Percentiles rank a stretch among this genome's conserved stretches.
Conservation (phyloP, 768 basidiomycete species). For the Termitomyces sp. region DNA sequence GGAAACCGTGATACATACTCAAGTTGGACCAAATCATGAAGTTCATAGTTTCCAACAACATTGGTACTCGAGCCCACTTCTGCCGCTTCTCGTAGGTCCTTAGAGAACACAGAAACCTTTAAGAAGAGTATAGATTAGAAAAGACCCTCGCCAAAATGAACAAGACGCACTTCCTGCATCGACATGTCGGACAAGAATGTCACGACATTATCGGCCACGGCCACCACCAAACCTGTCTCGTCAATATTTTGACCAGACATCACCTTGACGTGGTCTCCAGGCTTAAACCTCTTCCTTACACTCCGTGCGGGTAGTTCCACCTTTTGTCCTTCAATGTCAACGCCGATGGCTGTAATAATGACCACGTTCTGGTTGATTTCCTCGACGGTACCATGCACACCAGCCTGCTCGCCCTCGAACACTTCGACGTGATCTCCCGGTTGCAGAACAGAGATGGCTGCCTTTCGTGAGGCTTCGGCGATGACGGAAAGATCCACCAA, state of each 20-base stretch:
- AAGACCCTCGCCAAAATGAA: background rate
- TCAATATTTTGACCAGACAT: slow-evolving; percentile 93
- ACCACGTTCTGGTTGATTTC: slow-evolving; percentile 87
- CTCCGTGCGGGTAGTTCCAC: slow-evolving; percentile 84
- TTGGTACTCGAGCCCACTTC: slow-evolving; percentile 94
- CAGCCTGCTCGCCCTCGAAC: slow-evolving; percentile 94
- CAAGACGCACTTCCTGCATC: slow-evolving; percentile 75
- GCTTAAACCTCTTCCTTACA: slow-evolving; percentile 92
- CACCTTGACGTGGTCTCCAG: slow-evolving; percentile 98
- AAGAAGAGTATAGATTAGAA: background rate
- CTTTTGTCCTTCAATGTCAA: slow-evolving; percentile 84
- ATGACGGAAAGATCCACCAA: slow-evolving; percentile 88
- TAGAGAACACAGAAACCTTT: slow-evolving; percentile 94
- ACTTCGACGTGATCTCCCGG: slow-evolving; percentile 98
- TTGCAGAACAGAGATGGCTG: slow-evolving; percentile 91
- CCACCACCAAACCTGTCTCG: slow-evolving; percentile 94
- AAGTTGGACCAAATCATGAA: slow-evolving; percentile 95
- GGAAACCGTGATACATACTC: slow-evolving; percentile 59
- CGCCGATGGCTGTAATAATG: slow-evolving; percentile 71
- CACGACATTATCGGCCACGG: slow-evolving; percentile 85
- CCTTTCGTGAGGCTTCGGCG: slow-evolving; percentile 87
- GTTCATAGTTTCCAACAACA: slow-evolving; percentile 87
- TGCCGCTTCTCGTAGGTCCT: slow-evolving; percentile 95
- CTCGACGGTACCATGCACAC: slow-evolving; percentile 89
- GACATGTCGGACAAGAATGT: slow-evolving; percentile 98